Evolutionary conservation across 2,329 filamentous ascomycete species (phyloP), one percentile per base, ranked within the genome.

Genomic region (Pseudocercospora fuligena): DNA sequence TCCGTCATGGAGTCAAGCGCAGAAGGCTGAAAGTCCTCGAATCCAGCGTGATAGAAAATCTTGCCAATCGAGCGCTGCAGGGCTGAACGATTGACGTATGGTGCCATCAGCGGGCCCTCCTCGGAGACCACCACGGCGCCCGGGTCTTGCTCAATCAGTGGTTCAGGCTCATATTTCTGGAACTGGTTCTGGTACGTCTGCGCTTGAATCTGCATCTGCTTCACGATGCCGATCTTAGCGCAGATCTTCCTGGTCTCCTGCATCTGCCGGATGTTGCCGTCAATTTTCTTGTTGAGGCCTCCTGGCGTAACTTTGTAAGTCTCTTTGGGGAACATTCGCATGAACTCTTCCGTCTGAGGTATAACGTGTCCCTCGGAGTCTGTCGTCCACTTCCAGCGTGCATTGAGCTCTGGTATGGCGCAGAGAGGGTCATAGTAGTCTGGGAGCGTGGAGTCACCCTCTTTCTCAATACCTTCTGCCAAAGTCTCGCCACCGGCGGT

Each of bases 181-280:
- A 99, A 99, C 78, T 99, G 95, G 76, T 99, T 99, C 75, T 94
- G 92, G 77, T 99, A 99, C 77, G 97, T 92, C 91, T 95, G 95
- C 60, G 93, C 92, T 79, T 99, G 95, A 62, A 98, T 88, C 81
- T 99, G 95, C 95, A 99, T 99, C 82, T 99, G 95, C 82, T 98
- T 99, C 78, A 99, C 95, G 68, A 99, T 93, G 58, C 92, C 90
- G 77, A 99, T 97, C 81, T 98, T 99, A 11, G 93, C 93, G 74
- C 93, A 97, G 31, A 99, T 87, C 77, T 97, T 98, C 72, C 95
- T 87, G 0, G 95, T 99, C 75, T 98, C 94, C 78, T 99, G 95
- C 86, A 99, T 94, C 77, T 97, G 94, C 67, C 89, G 88, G 80
- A 98, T 92, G 73, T 99, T 99, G 63, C 89, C 88, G 73, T 97